These are phyloP conservation scores for Colletotrichum musicola DNA, from an alignment of 2,329 filamentous ascomycete species.

Conservation along the genomic window DNA sequence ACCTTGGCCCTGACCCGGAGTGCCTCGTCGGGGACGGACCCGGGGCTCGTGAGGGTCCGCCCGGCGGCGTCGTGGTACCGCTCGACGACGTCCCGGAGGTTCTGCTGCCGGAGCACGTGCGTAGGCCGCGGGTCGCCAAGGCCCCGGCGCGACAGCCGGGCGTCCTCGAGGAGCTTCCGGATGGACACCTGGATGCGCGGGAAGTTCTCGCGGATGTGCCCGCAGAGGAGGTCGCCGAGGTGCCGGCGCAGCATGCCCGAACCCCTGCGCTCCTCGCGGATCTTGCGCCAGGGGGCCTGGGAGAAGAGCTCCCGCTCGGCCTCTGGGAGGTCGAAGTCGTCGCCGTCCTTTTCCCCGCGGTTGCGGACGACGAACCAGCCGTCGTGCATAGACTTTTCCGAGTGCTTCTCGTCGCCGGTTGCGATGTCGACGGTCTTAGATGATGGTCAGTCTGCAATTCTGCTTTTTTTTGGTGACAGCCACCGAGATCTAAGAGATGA, in stretches of 20 bases:
- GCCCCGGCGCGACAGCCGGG: conserved; percentile 16
- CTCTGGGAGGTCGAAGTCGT: conserved; percentile 43
- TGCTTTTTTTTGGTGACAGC: too few species aligned
- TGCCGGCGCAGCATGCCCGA: conserved; percentile 46
- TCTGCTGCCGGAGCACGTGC: conserved; percentile 43
- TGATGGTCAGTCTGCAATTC: too few species aligned
- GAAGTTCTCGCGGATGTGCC: conserved; percentile 51
- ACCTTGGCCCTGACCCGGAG: conserved; percentile 46
- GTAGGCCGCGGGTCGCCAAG: conserved; percentile 46
- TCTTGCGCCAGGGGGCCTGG: conserved; percentile 45
- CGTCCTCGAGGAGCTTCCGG: conserved; percentile 38
- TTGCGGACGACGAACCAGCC: conserved; percentile 55
- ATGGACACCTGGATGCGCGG: conserved; percentile 45
- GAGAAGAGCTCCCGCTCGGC: conserved; percentile 47
- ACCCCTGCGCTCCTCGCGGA: conserved; percentile 44
- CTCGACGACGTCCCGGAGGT: conserved; percentile 43
- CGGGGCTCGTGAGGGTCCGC: conserved; percentile 44
- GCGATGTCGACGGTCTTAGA: too few species aligned
- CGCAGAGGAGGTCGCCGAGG: conserved; percentile 48
- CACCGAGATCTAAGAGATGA: too few species aligned
- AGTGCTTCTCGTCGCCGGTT: conserved; percentile 18
- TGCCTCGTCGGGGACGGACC: conserved; percentile 34
- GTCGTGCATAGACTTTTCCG: too few species aligned
- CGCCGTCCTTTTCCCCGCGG: conserved; percentile 42
- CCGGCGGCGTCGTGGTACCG: conserved; percentile 42